These are phyloP conservation scores for Loxodes magnus DNA, from an alignment of 73 alveolate genomes.

Conservation along the genomic window DNA sequence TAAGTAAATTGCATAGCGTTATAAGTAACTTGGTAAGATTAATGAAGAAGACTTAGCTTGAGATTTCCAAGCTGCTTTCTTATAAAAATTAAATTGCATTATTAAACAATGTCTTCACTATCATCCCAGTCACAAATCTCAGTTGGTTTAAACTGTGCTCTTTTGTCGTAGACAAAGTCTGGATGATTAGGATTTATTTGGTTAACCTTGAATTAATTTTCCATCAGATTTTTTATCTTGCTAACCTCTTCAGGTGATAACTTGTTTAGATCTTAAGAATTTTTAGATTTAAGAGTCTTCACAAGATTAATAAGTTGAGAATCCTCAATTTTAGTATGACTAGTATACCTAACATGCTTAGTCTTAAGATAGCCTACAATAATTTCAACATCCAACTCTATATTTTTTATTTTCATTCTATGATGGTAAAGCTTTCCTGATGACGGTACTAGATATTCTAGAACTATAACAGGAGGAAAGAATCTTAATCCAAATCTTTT, in stretches of 20 bases:
- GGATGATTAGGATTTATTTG: constrained; percentile 75
- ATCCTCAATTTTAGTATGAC: constrained; percentile 30
- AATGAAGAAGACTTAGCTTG: no score
- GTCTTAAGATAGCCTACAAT: constrained; percentile 68
- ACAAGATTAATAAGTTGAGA: constrained; percentile 39
- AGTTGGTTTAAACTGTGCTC: constrained; percentile 63
- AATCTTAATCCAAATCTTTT: constrained; percentile 81
- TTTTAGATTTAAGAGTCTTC: constrained; percentile 10
- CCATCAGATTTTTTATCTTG: constrained; percentile 63
- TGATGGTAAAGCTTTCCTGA: constrained; percentile 93
- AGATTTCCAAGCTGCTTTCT: no score
- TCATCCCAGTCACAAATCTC: constrained; percentile 76
- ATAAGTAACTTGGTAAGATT: no score
- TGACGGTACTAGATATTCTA: constrained; percentile 84
- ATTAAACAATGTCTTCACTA: no score
- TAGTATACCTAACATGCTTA: constrained; percentile 72
- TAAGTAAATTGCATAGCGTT: no score
- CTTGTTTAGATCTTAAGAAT: constrained; percentile 49
- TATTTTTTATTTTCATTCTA: constrained; percentile 75
- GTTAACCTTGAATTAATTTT: constrained; percentile 63
- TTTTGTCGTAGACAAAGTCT: constrained; percentile 73
- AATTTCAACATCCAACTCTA: constrained; percentile 52
- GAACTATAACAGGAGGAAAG: constrained; percentile 84
- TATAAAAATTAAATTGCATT: no score
- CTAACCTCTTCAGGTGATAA: constrained; percentile 38